Conservation (phyloP, 2,329 filamentous ascomycete species). For the Microsporum canis region DNA sequence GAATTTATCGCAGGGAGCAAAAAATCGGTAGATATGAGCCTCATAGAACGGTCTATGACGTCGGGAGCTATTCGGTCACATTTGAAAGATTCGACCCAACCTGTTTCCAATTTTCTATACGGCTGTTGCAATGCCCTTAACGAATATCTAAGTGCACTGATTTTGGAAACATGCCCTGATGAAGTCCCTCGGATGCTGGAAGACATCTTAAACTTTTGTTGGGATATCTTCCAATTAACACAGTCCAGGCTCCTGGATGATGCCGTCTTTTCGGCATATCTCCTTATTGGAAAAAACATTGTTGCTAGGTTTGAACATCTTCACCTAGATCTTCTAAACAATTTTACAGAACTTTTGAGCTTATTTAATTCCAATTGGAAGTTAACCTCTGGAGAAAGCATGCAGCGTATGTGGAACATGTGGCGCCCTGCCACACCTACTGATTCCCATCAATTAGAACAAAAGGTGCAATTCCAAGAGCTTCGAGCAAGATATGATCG, state of each 20-base stretch:
- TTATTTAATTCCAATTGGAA: constrained; percentile 61
- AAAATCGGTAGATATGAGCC: constrained; percentile 34
- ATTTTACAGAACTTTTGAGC: constrained; percentile 28
- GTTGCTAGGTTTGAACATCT: constrained; percentile 25
- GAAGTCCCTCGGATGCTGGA: constrained; percentile 21
- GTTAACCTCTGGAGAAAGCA: constrained; percentile 62
- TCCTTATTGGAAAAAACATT: constrained; percentile 32
- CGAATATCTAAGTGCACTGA: constrained; percentile 22
- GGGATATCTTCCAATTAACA: constrained; percentile 38
- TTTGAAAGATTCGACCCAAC: constrained; percentile 34
- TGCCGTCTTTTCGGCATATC: constrained; percentile 44
- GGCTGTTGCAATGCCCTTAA: constrained; percentile 29
- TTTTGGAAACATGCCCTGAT: constrained; percentile 15
- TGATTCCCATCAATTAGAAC: constrained; percentile 24
- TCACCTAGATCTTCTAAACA: constrained; percentile 20
- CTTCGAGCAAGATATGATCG: constrained; percentile 29
- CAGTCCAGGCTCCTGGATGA: constrained; percentile 38
- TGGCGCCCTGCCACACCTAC: constrained; percentile 52
- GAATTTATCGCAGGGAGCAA: constrained; percentile 25
- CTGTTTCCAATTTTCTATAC: constrained; percentile 28
- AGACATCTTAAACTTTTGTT: constrained; percentile 36
- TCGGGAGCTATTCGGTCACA: constrained; percentile 29
- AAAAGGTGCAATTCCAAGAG: constrained; percentile 27
- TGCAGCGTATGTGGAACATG: constrained; percentile 66
- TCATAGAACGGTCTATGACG: constrained; percentile 32